Evolutionary conservation across 306 rosid species (phyloP).

Genomic region (apple (Malus domestica)): ASM211411v1 NC_041802.1:29825501-29826000

Average conservation of each 20-base stretch:
- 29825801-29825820: neutral
- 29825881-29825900: too few relatives aligned
- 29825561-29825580: conserved; percentile 8
- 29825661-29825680: conserved; percentile 85
- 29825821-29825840: neutral
- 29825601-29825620: conserved; percentile 18
- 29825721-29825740: neutral
- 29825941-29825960: neutral
- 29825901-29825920: too few relatives aligned
- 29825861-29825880: too few relatives aligned
- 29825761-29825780: neutral
- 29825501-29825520: neutral
- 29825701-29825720: conserved; percentile 13
- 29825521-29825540: neutral
- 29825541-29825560: neutral
- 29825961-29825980: neutral
- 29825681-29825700: conserved; percentile 13
- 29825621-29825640: conserved; percentile 42
- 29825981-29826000: neutral
- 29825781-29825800: neutral
- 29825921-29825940: neutral
- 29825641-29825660: conserved; percentile 58
- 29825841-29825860: too few relatives aligned
- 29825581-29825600: conserved; percentile 50
- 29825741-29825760: neutral